Evolutionary conservation across 2,329 filamentous ascomycete genomes (phyloP).

Genomic region (Trichoderma sp.): DNA sequence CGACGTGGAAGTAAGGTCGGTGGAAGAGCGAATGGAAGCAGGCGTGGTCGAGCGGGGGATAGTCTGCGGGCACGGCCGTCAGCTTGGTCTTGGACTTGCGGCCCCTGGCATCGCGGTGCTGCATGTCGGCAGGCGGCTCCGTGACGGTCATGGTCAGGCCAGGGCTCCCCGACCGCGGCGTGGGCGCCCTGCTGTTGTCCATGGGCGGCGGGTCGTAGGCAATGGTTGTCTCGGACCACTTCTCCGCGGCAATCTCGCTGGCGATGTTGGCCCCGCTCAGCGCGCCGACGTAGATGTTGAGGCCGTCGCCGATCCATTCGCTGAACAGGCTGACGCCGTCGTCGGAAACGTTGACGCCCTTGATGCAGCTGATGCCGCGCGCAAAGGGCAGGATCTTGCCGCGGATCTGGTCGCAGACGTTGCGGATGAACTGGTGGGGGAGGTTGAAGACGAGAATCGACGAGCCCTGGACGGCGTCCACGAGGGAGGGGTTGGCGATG

Average conservation of each 20-base stretch:
- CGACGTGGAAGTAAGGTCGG: slow-evolving; percentile 95
- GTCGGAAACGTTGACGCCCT: slow-evolving; percentile 91
- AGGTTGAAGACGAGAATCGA: slow-evolving; percentile 95
- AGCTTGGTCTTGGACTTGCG: slow-evolving; percentile 70
- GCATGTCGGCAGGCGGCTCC: slow-evolving; percentile 60
- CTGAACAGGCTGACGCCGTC: slow-evolving; percentile 88
- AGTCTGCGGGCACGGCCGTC: slow-evolving; percentile 76
- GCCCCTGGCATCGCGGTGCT: slow-evolving; percentile 72
- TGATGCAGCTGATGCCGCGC: slow-evolving; percentile 95
- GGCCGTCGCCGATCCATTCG: slow-evolving; percentile 86
- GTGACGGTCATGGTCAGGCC: slow-evolving; percentile 54
- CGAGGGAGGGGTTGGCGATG: slow-evolving; percentile 78
- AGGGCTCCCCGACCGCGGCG: slow-evolving; percentile 53
- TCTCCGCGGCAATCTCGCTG: slow-evolving; percentile 89
- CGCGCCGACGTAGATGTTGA: slow-evolving; percentile 96
- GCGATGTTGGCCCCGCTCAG: slow-evolving; percentile 97
- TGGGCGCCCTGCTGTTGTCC: slow-evolving; percentile 74
- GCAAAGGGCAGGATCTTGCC: slow-evolving; percentile 92
- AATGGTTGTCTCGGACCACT: slow-evolving; percentile 96
- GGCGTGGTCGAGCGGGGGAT: slow-evolving; percentile 82
- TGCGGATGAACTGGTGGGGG: slow-evolving; percentile 92
- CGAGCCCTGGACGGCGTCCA: slow-evolving; percentile 79
- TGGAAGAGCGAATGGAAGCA: slow-evolving; percentile 88
- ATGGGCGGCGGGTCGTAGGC: slow-evolving; percentile 91
- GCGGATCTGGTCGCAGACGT: slow-evolving; percentile 79